Evolutionary conservation across 768 basidiomycete species (phyloP), one percentile per base, ranked within the genome.

Genomic region (Boletus bicolor): DNA sequence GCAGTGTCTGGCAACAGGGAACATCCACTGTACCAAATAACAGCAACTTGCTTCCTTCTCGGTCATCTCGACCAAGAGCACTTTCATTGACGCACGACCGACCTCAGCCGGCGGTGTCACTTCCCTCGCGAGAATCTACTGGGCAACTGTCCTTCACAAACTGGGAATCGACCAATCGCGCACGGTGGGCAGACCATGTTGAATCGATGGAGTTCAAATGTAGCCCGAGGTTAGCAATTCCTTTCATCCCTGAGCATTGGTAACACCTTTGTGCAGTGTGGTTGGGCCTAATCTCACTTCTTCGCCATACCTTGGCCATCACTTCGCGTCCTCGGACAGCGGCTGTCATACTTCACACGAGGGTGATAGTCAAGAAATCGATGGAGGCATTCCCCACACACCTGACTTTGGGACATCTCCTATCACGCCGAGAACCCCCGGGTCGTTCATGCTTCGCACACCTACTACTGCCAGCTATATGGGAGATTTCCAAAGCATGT

Each of bases 341-440:
- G 58, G 52, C 11, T 56, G 32, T 36, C 51, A 55, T 28, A 26
- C 49, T 56, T 52, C 54, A 11, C 58, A 35, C 45, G 57, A 64
- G 43, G 66, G 64, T 34, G 68, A 70, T 19, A 65, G 53, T 41
- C 76, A 77, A 49, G 79, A 77, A 49, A 53, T 79, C 12, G 77
- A 59, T 51, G 26, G 49, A 38, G 45, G 69, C 50, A 66, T 79
- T 49, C 73, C 76, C 14, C 67, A 66, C 12, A 82, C 77, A 28
- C 80, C 79, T 7, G 76, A 74, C 32, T 71, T 81, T 32, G 81
- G 72, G 19, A 65, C 72, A 60, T 81, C 79, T 17, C 80, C 79
- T 34, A 70, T 79, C 46, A 84, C 79, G 3, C 81, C 81, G 9
- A 78, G 75, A 62, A 81, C 77, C 8, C 74, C 79, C 37, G 78